Base-by-base conservation (phyloP, 2,329 filamentous ascomycete genomes). In the Cladosporium sphaerospermum region DNA sequence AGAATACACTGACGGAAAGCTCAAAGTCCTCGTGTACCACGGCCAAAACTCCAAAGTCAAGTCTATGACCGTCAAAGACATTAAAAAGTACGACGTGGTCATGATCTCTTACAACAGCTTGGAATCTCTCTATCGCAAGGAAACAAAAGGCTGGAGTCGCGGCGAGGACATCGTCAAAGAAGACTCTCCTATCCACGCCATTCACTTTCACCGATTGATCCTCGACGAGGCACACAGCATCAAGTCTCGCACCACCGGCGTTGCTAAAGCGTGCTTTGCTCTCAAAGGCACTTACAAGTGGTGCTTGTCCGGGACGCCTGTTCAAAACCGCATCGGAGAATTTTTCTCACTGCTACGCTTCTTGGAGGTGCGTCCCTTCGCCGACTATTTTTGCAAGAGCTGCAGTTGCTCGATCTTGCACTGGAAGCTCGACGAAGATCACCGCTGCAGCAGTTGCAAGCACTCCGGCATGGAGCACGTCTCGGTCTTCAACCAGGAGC, bases 221-320 rank as follows among this genome's bases (percentile, higher is more conserved):
- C 81, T 99, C 3, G 93, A 99, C 61, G 93, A 99, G 69, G 90
- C 90, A 5, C 90, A 99, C 70, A 92, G 86, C 69, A 97, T 99
- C 78, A 99, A 89, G 76, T 84, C 84, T 9, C 84, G 92, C 56
- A 89, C 85, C 18, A 95, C 91, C 8, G 89, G 91, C 73, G 93
- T 93, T 10, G 93, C 93, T 18, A 95, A 89, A 70, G 92, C 93
- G 39, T 97, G 92, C 68, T 97, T 97, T 67, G 90, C 91, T 1
- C 76, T 99, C 40, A 85, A 90, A 56, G 88, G 87, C 14, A 83
- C 80, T 14, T 96, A 93, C 72, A 95, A 95, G 62, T 97, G 93
- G 89, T 99, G 93, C 67, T 77, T 99, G 55, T 93, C 88, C 13
- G 93, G 93, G 8, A 99, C 93, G 1, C 93, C 93, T 0, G 82